Conservation (phyloP, 352 stramenopile species). For the Pythium coloratum region DNA sequence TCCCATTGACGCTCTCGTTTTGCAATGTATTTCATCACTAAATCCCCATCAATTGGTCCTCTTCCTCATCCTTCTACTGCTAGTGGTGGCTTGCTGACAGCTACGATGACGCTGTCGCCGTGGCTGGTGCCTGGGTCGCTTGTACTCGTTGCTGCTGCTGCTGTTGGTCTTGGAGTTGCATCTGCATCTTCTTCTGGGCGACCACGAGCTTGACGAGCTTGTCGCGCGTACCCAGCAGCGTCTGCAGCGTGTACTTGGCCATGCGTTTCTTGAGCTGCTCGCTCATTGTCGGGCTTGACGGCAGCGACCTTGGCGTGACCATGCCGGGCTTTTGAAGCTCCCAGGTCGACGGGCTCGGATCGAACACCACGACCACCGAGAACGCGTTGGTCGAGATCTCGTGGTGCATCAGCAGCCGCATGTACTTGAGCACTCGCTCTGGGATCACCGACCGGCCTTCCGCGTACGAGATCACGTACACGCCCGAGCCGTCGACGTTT, state of each 20-base stretch:
- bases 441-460: constrained; percentile 72
- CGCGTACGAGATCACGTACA: constrained; percentile 80
- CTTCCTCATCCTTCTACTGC: neutral
- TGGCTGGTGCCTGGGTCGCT: neutral
- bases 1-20: constrained; percentile 5
- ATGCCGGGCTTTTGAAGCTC: constrained; percentile 78
- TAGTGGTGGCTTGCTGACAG: neutral
- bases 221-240: constrained; percentile 52
- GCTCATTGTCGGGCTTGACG: constrained; percentile 72
- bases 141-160: constrained; percentile 30
- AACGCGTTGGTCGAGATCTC: constrained; percentile 85
- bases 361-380: constrained; percentile 75
- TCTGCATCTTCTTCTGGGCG: constrained; percentile 29
- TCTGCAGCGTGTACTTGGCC: constrained; percentile 75
- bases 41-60: neutral
- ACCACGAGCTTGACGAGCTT: constrained; percentile 59
- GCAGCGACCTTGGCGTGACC: constrained; percentile 73
- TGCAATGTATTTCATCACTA: constrained; percentile 9
- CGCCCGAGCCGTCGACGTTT: constrained; percentile 34
- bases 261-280: constrained; percentile 73
- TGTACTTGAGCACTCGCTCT: constrained; percentile 83
- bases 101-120: neutral
- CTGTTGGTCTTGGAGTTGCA: constrained; percentile 17
- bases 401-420: constrained; percentile 85
- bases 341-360: constrained; percentile 68